Evolutionary conservation across 73 alveolate species (phyloP).

Genomic region (Tetrahymena malaccensis): DNA sequence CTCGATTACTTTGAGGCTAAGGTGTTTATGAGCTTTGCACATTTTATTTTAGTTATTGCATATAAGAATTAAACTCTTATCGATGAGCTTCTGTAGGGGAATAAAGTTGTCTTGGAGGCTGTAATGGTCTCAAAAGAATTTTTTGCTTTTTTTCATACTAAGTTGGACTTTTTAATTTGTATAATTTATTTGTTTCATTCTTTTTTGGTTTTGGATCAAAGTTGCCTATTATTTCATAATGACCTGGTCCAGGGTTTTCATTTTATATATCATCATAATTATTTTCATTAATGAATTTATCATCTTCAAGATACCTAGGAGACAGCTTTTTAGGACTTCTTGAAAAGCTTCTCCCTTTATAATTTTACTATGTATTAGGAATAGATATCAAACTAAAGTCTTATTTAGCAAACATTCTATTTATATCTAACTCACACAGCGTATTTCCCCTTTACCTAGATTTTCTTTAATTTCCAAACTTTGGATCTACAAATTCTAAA

Average conservation of each 20-base stretch:
- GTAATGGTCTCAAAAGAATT: neutral
- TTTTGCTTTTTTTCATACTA: neutral
- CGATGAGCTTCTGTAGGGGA: neutral
- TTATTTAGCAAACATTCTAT: neutral
- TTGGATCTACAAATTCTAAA: neutral
- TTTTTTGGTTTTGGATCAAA: neutral
- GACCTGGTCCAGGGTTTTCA: neutral
- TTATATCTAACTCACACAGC: neutral
- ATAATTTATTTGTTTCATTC: neutral
- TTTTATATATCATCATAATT: neutral
- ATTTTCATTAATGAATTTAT: neutral
- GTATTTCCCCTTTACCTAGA: neutral
- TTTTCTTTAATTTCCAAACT: neutral
- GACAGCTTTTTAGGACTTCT: neutral
- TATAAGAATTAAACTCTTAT: neutral
- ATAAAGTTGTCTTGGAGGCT: neutral
- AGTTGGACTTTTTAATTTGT: neutral
- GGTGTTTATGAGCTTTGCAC: neutral
- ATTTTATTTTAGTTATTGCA: neutral
- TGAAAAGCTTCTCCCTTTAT: neutral
- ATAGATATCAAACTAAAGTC: neutral
- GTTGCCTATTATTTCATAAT: neutral
- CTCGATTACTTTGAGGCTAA: neutral
- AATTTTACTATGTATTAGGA: neutral
- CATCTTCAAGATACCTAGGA: neutral